Conservation (phyloP, 768 basidiomycete species). For the Naganishia kalamii region DNA sequence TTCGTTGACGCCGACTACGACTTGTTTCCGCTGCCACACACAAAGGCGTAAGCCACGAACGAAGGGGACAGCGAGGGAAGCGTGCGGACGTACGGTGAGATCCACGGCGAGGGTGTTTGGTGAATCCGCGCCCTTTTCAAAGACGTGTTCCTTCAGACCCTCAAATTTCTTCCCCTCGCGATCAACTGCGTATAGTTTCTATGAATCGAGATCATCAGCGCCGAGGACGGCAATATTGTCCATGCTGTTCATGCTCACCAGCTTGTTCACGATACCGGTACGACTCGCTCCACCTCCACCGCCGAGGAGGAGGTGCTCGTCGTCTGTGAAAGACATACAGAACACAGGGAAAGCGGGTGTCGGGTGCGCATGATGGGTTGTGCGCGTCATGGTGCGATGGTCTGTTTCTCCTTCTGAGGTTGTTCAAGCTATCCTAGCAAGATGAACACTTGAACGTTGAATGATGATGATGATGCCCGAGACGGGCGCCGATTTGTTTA, state of each 20-base stretch:
- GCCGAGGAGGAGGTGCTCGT: constrained; percentile 69
- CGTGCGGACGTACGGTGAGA: constrained; percentile 3
- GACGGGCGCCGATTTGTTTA: background rate
- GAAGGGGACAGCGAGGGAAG: background rate
- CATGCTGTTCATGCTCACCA: constrained; percentile 57
- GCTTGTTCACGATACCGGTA: constrained; percentile 88
- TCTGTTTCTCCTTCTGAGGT: background rate
- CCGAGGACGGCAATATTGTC: too few relatives aligned
- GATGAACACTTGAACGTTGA: too few relatives aligned
- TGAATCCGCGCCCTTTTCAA: constrained; percentile 77
- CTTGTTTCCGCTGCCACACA: constrained; percentile 36
- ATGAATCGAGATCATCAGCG: background rate
- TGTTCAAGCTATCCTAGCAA: background rate
- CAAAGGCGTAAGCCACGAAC: background rate
- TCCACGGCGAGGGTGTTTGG: constrained; percentile 53
- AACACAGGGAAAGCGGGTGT: constrained; percentile 82
- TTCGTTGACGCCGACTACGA: constrained; percentile 87
- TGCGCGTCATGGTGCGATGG: constrained; percentile 63
- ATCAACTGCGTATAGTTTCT: constrained; percentile 45
- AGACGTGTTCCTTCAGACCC: constrained; percentile 56
- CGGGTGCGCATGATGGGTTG: constrained; percentile 69
- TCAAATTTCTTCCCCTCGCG: constrained; percentile 36
- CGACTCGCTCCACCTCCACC: constrained; percentile 78
- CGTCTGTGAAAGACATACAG: constrained; percentile 69
- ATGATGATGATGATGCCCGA: background rate